These are phyloP conservation scores for Syzygium aromaticum DNA, from an alignment of 345 rosid species.

Conservation along the genomic window DNA sequence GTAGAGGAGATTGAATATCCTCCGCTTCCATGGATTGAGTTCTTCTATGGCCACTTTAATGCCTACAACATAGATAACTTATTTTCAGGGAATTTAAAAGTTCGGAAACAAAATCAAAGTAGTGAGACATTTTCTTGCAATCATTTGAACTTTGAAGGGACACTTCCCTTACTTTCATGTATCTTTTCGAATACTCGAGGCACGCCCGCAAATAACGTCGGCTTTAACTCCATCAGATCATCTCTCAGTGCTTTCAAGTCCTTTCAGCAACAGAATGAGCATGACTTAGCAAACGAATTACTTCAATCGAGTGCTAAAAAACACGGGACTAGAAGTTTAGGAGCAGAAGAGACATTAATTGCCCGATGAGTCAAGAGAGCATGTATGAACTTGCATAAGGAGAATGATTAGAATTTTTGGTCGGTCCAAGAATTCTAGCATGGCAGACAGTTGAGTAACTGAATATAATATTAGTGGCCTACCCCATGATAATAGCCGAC, in stretches of 20 bases:
- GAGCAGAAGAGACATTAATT: not conserved
- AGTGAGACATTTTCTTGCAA: not conserved
- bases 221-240: constrained; percentile 78
- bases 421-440: not conserved
- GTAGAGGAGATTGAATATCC: constrained; percentile 61
- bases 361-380: not conserved
- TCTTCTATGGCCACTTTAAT: constrained; percentile 58
- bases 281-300: not conserved
- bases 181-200: constrained; percentile 92
- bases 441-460: not conserved
- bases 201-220: constrained; percentile 86
- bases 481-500: constrained; percentile 98
- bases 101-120: not conserved
- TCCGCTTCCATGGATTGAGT: constrained; percentile 61
- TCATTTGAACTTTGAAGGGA: not conserved
- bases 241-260: constrained; percentile 79
- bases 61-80: constrained; percentile 20
- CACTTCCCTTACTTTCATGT: constrained; percentile 48
- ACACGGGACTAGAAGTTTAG: not conserved
- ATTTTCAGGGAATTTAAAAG: not conserved
- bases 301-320: not conserved
- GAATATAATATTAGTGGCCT: constrained; percentile 4
- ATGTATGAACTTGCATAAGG: not conserved
- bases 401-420: not conserved
- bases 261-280: constrained; percentile 21